phyloP scores from a whole-genome alignment of 495 filamentous ascomycete species.

The Opeltia flavorubescens region DNA sequence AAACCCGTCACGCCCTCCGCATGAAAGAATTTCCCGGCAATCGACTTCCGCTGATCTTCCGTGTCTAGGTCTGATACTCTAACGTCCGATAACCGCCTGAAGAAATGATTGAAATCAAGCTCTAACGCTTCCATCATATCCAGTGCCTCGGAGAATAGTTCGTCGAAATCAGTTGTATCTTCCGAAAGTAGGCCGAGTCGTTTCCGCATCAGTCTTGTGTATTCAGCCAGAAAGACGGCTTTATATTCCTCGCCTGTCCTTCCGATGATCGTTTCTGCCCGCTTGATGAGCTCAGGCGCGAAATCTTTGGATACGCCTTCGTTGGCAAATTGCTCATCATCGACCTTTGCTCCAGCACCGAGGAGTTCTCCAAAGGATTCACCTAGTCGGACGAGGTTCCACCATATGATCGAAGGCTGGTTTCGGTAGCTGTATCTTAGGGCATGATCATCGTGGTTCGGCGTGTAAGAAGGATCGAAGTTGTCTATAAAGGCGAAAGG shows the following conservation, averaged over 20 bases:
- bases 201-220: slow-evolving; percentile 64
- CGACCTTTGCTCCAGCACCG: slow-evolving; percentile 52
- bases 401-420: slow-evolving; percentile 94
- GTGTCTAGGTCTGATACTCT: slow-evolving; percentile 43
- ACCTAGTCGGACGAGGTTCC: slow-evolving; percentile 88
- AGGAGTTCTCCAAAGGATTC: slow-evolving; percentile 85
- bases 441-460: slow-evolving; percentile 87
- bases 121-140: slow-evolving; percentile 66
- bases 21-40: slow-evolving; percentile 57
- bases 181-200: slow-evolving; percentile 58
- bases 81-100: slow-evolving; percentile 55
- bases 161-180: slow-evolving; percentile 60
- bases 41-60: slow-evolving; percentile 39
- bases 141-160: slow-evolving; percentile 62
- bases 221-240: slow-evolving; percentile 69
- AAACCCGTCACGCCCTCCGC: slow-evolving; percentile 42
- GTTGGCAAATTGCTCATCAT: slow-evolving; percentile 52
- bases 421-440: slow-evolving; percentile 84
- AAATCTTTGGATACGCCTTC: slow-evolving; percentile 56
- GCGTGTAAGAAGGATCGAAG: slow-evolving; percentile 88
- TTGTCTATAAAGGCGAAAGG: slow-evolving; percentile 95
- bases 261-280: slow-evolving; percentile 70
- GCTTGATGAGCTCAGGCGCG: slow-evolving; percentile 52
- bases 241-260: slow-evolving; percentile 74
- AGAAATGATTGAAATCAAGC: slow-evolving; percentile 86